Conservation (phyloP, 2,329 filamentous ascomycete genomes). For the Pleoardoris graminearum region DNA sequence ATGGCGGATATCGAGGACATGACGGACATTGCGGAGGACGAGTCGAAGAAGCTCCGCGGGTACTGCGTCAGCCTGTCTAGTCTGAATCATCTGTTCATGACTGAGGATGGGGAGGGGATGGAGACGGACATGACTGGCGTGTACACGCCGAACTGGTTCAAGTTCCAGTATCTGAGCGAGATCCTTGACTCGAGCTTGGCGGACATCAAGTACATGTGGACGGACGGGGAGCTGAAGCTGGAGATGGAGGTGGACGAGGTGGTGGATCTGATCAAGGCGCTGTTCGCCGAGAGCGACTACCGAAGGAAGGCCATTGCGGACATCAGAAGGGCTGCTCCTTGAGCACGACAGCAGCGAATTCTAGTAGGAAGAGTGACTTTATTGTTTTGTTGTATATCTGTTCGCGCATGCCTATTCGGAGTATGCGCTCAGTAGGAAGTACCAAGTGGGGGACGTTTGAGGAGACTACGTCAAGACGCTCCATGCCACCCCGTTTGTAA, state of each 20-base stretch:
- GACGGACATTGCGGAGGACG: conserved; percentile 65
- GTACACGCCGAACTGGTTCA: conserved; percentile 66
- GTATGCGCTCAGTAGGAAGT: no score
- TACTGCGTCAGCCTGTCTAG: conserved; percentile 61
- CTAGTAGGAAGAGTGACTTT: not conserved
- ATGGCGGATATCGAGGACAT: conserved; percentile 66
- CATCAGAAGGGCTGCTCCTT: conserved; percentile 47
- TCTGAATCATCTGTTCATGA: conserved; percentile 61
- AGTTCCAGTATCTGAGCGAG: conserved; percentile 66
- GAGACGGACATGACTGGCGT: conserved; percentile 61
- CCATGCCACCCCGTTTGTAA: no score
- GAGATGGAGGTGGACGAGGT: conserved; percentile 66
- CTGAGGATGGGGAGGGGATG: conserved; percentile 45
- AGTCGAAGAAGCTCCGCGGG: conserved; percentile 61
- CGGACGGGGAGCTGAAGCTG: conserved; percentile 64
- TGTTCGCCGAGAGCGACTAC: conserved; percentile 66
- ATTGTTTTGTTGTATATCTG: no score
- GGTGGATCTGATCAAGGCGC: conserved; percentile 64
- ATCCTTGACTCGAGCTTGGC: conserved; percentile 65
- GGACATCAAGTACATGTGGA: conserved; percentile 68
- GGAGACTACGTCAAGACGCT: no score
- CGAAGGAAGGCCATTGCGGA: conserved; percentile 61
- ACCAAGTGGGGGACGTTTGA: no score
- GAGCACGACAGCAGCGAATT: not conserved
- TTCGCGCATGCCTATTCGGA: no score